Conservation (phyloP, 2,329 filamentous ascomycete species). For the Pestalotiopsis sp. region DNA sequence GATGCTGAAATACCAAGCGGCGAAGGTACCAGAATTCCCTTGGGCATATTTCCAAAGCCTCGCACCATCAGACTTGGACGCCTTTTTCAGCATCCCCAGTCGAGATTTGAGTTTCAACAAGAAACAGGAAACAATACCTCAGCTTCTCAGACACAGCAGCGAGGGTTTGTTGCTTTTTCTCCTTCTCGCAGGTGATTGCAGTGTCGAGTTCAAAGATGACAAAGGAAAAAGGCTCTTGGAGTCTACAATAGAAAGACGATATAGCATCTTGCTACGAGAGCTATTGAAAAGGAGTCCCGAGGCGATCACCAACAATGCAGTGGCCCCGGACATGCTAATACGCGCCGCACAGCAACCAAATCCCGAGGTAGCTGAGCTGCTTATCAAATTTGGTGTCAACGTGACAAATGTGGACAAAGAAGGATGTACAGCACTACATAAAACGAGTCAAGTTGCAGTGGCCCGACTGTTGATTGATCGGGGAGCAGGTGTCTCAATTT, state of each 20-base stretch:
- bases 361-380: background rate
- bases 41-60: background rate
- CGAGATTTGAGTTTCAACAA: background rate
- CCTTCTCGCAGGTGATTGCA: background rate
- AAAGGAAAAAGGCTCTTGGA: background rate
- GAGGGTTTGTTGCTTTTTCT: background rate
- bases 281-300: background rate
- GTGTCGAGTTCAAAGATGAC: background rate
- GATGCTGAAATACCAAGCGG: background rate
- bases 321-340: too few relatives aligned
- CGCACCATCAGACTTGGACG: background rate
- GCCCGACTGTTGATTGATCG: background rate
- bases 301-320: too few relatives aligned
- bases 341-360: too few relatives aligned
- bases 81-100: background rate
- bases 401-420: background rate
- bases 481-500: background rate
- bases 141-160: background rate
- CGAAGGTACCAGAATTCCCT: background rate
- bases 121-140: background rate
- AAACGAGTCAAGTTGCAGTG: background rate
- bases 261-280: background rate
- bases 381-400: background rate
- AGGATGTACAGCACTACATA: background rate
- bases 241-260: background rate